Evolutionary conservation across 2,329 filamentous ascomycete genomes (phyloP), one percentile per base, ranked within the genome.

Genomic region (Cladosporium sp.): DNA sequence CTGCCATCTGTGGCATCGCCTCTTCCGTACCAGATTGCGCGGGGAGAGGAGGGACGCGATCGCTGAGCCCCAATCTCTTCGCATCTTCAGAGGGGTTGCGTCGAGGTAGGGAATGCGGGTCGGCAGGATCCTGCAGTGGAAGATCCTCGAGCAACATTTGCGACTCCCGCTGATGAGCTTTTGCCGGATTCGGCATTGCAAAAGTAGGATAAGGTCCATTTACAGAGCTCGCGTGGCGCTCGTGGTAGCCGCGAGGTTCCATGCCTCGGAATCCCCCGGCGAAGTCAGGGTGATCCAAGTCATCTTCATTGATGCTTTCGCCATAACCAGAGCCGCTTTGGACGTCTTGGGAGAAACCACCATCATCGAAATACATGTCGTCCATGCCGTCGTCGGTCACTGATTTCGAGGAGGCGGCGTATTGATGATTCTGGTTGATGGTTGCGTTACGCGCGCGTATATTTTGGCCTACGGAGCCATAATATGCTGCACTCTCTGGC

Each of bases 1-100:
- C 85, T 37, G 83, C 82, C 17, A 87, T 71, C 51, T 79, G 83
- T 32, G 77, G 73, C 60, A 80, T 75, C 19, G 77, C 79, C 44
- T 56, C 30, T 43, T 66, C 61, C 60, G 19, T 65, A 56, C 60
- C 58, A 58, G 51, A 61, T 68, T 37, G 61, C 58, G 56, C 80
- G 18, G 78, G 83, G 56, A 76, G 76, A 4, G 72, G 75, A 6
- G 82, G 80, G 51, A 79, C 78, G 48, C 52, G 52, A 13, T 54
- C 57, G 43, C 62, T 64, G 11, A 61, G 36, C 13, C 63, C 63
- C 17, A 62, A 42, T 11, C 64, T 48, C 49, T 63, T 67, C 8
- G 64, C 63, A 49, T 65, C 64, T 36, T 65, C 63, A 2, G 59
- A 62, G 3, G 63, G 61, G 40, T 64, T 66, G 34, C 63, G 58